Conservation (phyloP, 2,329 filamentous ascomycete species). For the Chaetomium sp. region DNA sequence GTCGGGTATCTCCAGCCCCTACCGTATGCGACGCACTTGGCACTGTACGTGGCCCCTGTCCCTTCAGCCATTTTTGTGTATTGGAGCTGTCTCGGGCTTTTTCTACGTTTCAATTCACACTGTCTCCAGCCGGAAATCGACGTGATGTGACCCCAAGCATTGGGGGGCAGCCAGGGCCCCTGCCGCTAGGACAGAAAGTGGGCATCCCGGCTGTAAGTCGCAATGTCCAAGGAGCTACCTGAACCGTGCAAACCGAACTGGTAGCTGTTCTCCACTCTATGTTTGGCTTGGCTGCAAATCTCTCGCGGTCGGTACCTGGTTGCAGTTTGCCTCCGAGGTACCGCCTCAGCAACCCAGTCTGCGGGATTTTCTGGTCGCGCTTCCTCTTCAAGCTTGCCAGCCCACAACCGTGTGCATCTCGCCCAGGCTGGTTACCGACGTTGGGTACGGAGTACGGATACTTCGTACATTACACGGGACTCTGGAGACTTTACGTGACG, state of each 20-base stretch:
- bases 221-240: slow-evolving; percentile 36
- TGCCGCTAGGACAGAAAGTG: slow-evolving; percentile 22
- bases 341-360: slow-evolving; percentile 29
- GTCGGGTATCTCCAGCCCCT: slow-evolving; percentile 23
- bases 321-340: slow-evolving; percentile 33
- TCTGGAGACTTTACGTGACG: background rate
- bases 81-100: slow-evolving; percentile 29
- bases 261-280: slow-evolving; percentile 35
- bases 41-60: slow-evolving; percentile 15
- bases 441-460: background rate
- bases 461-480: background rate
- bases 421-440: slow-evolving; percentile 21
- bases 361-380: slow-evolving; percentile 37
- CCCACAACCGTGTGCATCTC: slow-evolving; percentile 19
- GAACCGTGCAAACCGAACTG: slow-evolving; percentile 35
- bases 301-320: slow-evolving; percentile 36
- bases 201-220: slow-evolving; percentile 33
- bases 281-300: slow-evolving; percentile 29
- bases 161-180: slow-evolving; percentile 26
- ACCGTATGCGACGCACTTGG: slow-evolving; percentile 17
- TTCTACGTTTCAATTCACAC: slow-evolving; percentile 30
- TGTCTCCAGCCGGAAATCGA: slow-evolving; percentile 24
- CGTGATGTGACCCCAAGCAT: slow-evolving; percentile 23
- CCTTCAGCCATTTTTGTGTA: background rate
- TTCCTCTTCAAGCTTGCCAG: slow-evolving; percentile 14